Evolutionary conservation across 352 stramenopile species (phyloP), one percentile per base, ranked within the genome.

Genomic region (Phytophthora pisi): DNA sequence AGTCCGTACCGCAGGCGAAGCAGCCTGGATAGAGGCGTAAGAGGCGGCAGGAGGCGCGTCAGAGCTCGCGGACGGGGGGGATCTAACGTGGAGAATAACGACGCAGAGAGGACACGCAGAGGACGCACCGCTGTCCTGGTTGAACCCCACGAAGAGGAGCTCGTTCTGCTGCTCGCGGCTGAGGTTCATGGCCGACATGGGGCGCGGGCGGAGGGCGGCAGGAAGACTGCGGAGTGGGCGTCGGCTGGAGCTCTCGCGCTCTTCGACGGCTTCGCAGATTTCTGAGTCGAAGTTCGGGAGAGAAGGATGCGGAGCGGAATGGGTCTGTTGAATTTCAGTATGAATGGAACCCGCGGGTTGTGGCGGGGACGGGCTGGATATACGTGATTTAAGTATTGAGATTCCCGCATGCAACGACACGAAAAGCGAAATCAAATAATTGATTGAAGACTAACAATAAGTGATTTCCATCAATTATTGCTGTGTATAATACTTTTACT

Each of bases 71-170:
- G 13, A 18, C 20, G 16, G 38, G 13, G 11, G 6, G 16, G 38
- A 9, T 45, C 38, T 3, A 45, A 8, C 5, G 16, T 16, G 34
- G 13, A 15, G 34, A 11, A 16, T 16, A 45, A 20, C 38, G 38
- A 45, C 38, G 38, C n/a, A 6, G 23, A 45, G 23, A 7, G 23
- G 6, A 24, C 6, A 46, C 15, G 43, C 3, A 34, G 28, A 18
- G 26, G 6, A 63, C 63, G 43, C 38, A 97, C 90, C 92, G 67
- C 86, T 94, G 68, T 98, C 95, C 70, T 98, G 95, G 77, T 98
- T 98, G 68, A 98, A 98, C 62, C 91, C 91, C 30, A 98, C 90
- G 70, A 97, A 98, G 45, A 98, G 87, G 51, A 98, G 86, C 78
- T 98, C 93, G 61, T 96, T 95, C 74, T 96, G 88, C 70, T 96